phyloP scores from a whole-genome alignment of 495 filamentous ascomycete genomes.

The Neurospora sp. region DNA sequence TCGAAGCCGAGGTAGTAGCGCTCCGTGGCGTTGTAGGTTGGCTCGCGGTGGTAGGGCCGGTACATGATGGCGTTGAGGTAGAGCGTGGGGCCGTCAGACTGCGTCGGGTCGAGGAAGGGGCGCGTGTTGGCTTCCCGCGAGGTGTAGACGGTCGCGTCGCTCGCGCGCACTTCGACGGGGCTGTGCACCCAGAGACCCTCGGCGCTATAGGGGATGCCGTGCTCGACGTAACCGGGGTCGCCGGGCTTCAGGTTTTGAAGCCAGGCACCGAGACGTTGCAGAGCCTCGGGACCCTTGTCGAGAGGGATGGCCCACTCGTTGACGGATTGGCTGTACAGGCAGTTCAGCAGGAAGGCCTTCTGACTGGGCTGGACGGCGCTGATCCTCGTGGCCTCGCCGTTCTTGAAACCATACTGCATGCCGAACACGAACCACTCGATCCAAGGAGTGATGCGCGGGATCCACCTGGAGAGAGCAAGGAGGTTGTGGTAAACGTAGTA shows the following conservation, averaged over 20 bases:
- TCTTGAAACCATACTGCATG: constrained; percentile 84
- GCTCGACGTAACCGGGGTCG: constrained; percentile 43
- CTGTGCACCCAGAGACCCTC: constrained; percentile 81
- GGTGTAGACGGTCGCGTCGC: constrained; percentile 52
- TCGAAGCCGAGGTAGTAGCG: constrained; percentile 93
- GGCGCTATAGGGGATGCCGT: constrained; percentile 70
- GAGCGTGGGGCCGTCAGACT: constrained; percentile 60
- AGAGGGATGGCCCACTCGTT: constrained; percentile 97
- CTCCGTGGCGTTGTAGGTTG: constrained; percentile 50
- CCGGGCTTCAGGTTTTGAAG: constrained; percentile 49
- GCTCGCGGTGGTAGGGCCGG: constrained; percentile 73
- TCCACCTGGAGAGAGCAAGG: constrained; percentile 63
- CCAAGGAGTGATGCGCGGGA: constrained; percentile 71
- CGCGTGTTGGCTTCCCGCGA: constrained; percentile 33
- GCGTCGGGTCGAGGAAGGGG: constrained; percentile 68
- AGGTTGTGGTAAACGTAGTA: constrained; percentile 85
- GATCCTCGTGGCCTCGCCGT: constrained; percentile 45
- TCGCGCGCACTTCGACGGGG: constrained; percentile 84
- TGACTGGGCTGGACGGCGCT: constrained; percentile 70
- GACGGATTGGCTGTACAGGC: constrained; percentile 90
- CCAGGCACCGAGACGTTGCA: constrained; percentile 76
- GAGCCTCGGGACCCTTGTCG: constrained; percentile 78
- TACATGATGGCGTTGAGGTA: constrained; percentile 97
- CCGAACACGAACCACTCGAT: constrained; percentile 93
- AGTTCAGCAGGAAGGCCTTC: constrained; percentile 84